Evolutionary conservation across 371 early-diverging fungal species (phyloP), one percentile per base, ranked within the genome.

Genomic region (Cokeromyces recurvatus): DNA sequence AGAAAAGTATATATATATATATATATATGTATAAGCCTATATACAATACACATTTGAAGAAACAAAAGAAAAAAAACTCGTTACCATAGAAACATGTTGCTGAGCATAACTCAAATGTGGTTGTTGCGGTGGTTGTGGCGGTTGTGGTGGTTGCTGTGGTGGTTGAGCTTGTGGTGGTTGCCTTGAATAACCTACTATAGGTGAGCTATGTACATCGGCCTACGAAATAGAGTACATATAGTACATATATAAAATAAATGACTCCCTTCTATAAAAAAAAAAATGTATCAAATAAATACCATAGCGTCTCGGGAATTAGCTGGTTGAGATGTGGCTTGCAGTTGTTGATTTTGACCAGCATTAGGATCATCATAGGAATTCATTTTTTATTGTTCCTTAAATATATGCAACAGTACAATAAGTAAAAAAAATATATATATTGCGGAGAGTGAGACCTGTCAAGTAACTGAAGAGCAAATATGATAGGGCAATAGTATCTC

Each of bases 401-500:
- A 44, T 23, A 35, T 44, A 35, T 32, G 45, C 27, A 19, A 3
- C 20, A 21, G 3, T 38, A 44, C 19, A 39, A 49, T 31, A 23
- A 38, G n/a, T n/a, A n/a, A n/a, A n/a, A n/a, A n/a, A n/a, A n/a
- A n/a, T n/a, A n/a, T n/a, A n/a, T n/a, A n/a, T n/a, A 19, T 22
- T 51, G 51, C 51, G 44, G 38, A 54, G 41, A 46, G 16, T 47
- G 25, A 35, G 39, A 57, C 36, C 59, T 58, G 59, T 53, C 59
- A 58, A 57, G 48, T 48, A 39, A 9, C 14, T 29, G 5, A 29
- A 11, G 5, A 31, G 23, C 17, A 42, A 50, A 52, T 53, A 32
- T 53, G 53, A 58, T 58, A 58, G 59, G 59, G 16, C 49, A 48
- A 48, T 43, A 23, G 37, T 40, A 36, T 48, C 59, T 53, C 35